Percentiles rank a stretch among this genome's conserved stretches.
Evolutionary conservation across 2,329 filamentous ascomycete species (phyloP).

Genomic region (Emergomyces pasteurianus): DNA sequence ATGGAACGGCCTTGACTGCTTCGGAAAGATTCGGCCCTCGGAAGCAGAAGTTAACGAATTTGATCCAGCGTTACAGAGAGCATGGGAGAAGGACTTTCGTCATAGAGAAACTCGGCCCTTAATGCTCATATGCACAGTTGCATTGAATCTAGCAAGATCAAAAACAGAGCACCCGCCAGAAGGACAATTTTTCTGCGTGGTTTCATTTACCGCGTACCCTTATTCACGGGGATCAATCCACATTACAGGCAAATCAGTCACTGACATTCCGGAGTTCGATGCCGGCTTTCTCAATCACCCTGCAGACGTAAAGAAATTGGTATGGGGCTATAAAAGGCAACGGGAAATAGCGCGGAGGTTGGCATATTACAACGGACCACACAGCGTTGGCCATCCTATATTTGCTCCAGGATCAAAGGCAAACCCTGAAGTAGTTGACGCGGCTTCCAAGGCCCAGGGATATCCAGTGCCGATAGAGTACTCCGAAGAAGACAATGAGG

Average conservation of each 20-base stretch:
- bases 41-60: constrained; percentile 32
- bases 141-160: constrained; percentile 18
- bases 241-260: constrained; percentile 34
- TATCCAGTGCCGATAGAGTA: constrained; percentile 35
- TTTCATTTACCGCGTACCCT: constrained; percentile 47
- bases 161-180: constrained; percentile 22
- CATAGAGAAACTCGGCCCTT: constrained; percentile 2
- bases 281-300: constrained; percentile 45
- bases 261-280: constrained; percentile 43
- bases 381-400: constrained; percentile 26
- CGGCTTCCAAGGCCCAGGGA: constrained; percentile 13
- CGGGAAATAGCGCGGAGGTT: constrained; percentile 50
- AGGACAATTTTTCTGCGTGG: constrained; percentile 42
- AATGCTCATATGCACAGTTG: constrained; percentile 7
- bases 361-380: constrained; percentile 36
- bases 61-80: background rate
- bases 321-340: constrained; percentile 55
- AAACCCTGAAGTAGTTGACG: constrained; percentile 14
- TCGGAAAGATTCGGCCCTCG: constrained; percentile 44
- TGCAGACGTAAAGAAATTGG: constrained; percentile 45
- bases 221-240: constrained; percentile 51
- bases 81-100: constrained; percentile 1
- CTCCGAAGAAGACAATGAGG: constrained; percentile 36
- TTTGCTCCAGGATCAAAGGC: constrained; percentile 37
- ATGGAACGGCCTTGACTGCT: constrained; percentile 48